Percentiles rank a stretch among this genome's conserved stretches.
phyloP scores from a whole-genome alignment of 2,329 filamentous ascomycete genomes.

The Ophiocordyceps camponoti-leonardi region DNA sequence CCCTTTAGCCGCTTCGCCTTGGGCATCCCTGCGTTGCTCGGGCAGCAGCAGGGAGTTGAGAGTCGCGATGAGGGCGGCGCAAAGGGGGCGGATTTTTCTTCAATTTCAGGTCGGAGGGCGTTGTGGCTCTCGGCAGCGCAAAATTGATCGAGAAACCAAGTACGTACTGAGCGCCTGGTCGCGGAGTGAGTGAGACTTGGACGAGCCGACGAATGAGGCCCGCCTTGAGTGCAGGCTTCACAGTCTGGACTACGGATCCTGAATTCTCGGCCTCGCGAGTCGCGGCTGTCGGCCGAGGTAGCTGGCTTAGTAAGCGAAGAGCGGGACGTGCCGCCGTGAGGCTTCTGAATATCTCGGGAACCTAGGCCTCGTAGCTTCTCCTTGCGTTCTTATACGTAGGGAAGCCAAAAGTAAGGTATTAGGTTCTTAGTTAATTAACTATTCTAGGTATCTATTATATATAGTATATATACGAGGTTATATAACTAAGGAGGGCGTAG shows the following conservation, averaged over 20 bases:
- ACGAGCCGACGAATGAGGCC: background rate
- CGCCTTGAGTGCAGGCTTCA: background rate
- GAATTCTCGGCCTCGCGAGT: background rate
- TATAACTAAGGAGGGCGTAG: too few relatives aligned
- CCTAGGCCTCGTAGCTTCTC: too few relatives aligned
- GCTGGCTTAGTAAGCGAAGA: background rate
- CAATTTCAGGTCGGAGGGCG: background rate
- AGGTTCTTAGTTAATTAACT: too few relatives aligned
- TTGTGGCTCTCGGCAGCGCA: background rate
- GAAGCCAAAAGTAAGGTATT: too few relatives aligned
- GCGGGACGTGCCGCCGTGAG: too few relatives aligned
- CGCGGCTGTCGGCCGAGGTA: background rate
- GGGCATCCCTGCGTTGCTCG: constrained; percentile 25
- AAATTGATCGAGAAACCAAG: background rate
- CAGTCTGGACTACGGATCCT: too few relatives aligned
- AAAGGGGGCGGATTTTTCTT: background rate
- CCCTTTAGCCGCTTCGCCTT: constrained; percentile 41
- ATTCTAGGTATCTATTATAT: too few relatives aligned
- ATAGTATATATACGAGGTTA: too few relatives aligned
- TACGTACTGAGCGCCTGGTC: too few relatives aligned
- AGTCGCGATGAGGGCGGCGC: background rate
- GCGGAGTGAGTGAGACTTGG: too few relatives aligned
- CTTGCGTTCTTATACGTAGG: too few relatives aligned
- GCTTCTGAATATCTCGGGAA: too few relatives aligned
- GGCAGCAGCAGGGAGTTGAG: background rate